These are phyloP conservation scores for Talaromyces liani DNA, from an alignment of 495 filamentous ascomycete genomes.

Conservation along the genomic window DNA sequence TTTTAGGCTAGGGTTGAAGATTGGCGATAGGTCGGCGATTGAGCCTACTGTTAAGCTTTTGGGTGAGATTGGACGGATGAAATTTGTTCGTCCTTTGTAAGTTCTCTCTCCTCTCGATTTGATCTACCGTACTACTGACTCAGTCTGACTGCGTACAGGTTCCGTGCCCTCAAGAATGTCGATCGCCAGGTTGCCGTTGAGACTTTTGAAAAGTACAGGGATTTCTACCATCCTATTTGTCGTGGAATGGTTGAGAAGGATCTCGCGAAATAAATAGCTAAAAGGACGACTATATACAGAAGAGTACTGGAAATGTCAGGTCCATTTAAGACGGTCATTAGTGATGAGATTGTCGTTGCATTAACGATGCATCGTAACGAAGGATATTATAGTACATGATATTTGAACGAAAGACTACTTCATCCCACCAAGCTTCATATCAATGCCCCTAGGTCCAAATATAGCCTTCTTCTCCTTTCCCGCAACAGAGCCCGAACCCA, in stretches of 20 bases:
- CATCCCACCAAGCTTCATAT: slow-evolving; percentile 26
- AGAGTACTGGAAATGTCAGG: neutral
- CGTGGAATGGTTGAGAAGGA: slow-evolving; percentile 78
- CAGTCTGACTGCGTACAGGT: slow-evolving; percentile 31
- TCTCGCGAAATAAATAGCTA: slow-evolving; percentile 26
- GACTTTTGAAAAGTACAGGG: slow-evolving; percentile 79
- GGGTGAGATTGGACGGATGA: slow-evolving; percentile 85
- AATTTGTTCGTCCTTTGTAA: slow-evolving; percentile 82
- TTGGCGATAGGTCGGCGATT: slow-evolving; percentile 59
- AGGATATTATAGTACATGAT: slow-evolving; percentile 18
- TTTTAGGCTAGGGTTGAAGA: slow-evolving; percentile 67
- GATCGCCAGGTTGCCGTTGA: slow-evolving; percentile 66
- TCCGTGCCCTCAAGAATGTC: slow-evolving; percentile 60
- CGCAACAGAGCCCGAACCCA: slow-evolving; percentile 6
- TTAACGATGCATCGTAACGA: neutral
- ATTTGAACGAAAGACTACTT: slow-evolving; percentile 8
- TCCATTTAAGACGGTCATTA: neutral
- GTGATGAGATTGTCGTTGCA: neutral
- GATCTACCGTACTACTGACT: neutral
- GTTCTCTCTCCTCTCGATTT: slow-evolving; percentile 6
- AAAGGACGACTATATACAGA: neutral
- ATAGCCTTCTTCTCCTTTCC: slow-evolving; percentile 18
- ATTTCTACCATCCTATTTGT: slow-evolving; percentile 96
- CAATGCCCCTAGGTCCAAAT: slow-evolving; percentile 28
- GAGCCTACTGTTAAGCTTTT: slow-evolving; percentile 64